Conservation (phyloP, 192 early-diverging fungal species). For the Powellomyces hirtus region DNA sequence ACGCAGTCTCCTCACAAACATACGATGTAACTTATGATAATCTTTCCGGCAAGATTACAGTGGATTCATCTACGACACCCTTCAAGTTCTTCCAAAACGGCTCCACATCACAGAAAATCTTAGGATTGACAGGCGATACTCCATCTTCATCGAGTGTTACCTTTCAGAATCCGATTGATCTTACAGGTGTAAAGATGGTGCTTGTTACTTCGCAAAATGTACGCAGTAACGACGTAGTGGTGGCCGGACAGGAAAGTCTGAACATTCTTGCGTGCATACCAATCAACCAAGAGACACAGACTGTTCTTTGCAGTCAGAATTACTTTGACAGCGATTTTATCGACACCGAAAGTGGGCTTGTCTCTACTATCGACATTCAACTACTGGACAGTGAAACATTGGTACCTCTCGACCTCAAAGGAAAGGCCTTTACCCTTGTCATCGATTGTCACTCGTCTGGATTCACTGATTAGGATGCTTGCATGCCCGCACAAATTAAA, state of each 20-base stretch:
- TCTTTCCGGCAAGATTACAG: background rate
- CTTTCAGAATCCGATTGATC: conserved; percentile 5
- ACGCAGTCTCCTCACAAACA: background rate
- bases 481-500: no score
- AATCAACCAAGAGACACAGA: background rate
- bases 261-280: conserved; percentile 7
- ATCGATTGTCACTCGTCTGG: conserved; percentile 3
- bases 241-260: background rate
- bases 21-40: background rate
- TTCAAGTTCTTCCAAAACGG: background rate
- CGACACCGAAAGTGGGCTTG: background rate
- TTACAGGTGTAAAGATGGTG: background rate
- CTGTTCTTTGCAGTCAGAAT: conserved; percentile 7
- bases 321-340: conserved; percentile 4
- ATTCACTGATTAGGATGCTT: conserved; percentile 1
- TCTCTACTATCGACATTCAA: conserved; percentile 8
- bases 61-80: background rate
- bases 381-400: conserved; percentile 6
- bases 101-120: background rate
- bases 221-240: background rate
- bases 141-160: background rate
- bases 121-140: background rate
- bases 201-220: background rate
- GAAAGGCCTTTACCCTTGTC: conserved; percentile 4
- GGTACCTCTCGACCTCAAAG: background rate